Percentiles rank a stretch among this genome's conserved stretches.
phyloP scores from a whole-genome alignment of 225 moss, liverwort and hornwort species.

The Bryoerythrophyllum caledonicum region DNA sequence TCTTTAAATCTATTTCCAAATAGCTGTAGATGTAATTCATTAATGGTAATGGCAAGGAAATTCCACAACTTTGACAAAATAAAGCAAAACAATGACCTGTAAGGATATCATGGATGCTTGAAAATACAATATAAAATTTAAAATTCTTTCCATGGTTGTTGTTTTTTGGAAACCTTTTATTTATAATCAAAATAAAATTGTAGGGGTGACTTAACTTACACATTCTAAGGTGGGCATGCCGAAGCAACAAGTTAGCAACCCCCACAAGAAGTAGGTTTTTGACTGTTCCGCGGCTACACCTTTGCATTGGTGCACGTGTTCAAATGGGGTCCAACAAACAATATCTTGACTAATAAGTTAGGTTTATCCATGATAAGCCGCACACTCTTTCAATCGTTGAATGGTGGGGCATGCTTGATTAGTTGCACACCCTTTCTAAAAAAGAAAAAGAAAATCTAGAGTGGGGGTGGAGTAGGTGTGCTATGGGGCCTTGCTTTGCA shows the following conservation, averaged over 20 bases:
- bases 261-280: background rate
- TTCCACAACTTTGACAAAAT: no score
- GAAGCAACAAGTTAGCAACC: background rate
- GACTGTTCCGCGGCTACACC: background rate
- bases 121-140: no score
- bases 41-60: no score
- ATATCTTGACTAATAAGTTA: background rate
- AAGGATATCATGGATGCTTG: no score
- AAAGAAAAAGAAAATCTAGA: background rate
- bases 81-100: no score
- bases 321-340: background rate
- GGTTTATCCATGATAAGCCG: background rate
- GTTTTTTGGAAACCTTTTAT: no score
- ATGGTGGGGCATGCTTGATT: background rate
- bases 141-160: no score
- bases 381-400: background rate
- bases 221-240: background rate
- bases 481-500: background rate
- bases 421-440: background rate
- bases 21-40: no score
- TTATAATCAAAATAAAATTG: no score
- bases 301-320: background rate
- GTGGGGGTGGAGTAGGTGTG: constrained; percentile 41
- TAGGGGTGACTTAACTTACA: no score
- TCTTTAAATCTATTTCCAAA: no score